These are phyloP conservation scores for Kandelia obovata DNA, from an alignment of 345 rosid species.

Conservation along the genomic window DNA sequence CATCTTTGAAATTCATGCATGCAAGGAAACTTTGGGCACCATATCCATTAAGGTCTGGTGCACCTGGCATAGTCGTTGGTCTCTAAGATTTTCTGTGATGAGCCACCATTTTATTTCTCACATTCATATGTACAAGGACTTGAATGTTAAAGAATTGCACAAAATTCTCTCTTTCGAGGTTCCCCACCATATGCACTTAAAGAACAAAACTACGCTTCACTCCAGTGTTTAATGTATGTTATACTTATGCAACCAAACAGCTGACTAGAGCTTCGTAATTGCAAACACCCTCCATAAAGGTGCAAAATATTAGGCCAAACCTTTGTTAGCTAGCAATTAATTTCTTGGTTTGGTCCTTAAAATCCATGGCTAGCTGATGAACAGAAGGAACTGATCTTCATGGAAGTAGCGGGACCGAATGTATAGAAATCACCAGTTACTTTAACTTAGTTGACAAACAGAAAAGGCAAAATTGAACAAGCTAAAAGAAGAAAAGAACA, in stretches of 20 bases:
- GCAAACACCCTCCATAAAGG: not conserved
- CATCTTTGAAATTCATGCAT: not conserved
- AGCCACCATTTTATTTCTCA: too few species aligned
- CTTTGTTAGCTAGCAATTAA: not conserved
- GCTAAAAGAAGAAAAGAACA: constrained; percentile 19
- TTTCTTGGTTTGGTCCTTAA: not conserved
- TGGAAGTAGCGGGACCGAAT: too few species aligned
- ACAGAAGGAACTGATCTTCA: too few species aligned
- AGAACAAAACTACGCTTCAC: too few species aligned
- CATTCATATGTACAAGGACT: too few species aligned
- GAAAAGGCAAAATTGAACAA: not conserved
- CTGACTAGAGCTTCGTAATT: not conserved
- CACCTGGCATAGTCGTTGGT: not conserved
- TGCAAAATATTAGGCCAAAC: not conserved
- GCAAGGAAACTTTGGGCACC: not conserved
- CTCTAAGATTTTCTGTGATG: too few species aligned
- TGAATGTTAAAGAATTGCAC: too few species aligned
- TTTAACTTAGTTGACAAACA: not conserved
- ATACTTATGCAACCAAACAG: not conserved
- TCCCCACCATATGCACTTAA: too few species aligned
- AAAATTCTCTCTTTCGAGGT: too few species aligned
- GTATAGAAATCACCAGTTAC: too few species aligned
- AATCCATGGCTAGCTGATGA: not conserved
- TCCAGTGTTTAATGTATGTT: too few species aligned
- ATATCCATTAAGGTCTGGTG: not conserved